These are phyloP conservation scores for Pythium aristosporum DNA, from an alignment of 352 stramenopile species.

Conservation along the genomic window DNA sequence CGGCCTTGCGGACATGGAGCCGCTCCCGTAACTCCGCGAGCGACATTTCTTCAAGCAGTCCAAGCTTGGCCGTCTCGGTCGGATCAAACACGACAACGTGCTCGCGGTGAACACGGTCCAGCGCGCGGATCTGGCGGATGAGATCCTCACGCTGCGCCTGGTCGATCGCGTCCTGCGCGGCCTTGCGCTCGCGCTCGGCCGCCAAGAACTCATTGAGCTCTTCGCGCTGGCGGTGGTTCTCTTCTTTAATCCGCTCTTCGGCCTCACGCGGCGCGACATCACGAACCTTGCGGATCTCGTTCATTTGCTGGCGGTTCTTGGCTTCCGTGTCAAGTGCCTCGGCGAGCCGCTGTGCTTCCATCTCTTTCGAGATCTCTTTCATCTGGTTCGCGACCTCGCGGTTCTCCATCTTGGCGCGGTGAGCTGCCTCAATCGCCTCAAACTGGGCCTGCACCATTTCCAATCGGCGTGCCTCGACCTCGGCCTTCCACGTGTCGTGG, in stretches of 20 bases:
- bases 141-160: conserved; percentile 76
- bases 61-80: conserved; percentile 82
- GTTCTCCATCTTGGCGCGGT: conserved; percentile 74
- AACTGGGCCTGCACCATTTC: conserved; percentile 85
- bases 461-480: conserved; percentile 77
- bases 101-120: conserved; percentile 77
- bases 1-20: conserved; percentile 72
- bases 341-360: conserved; percentile 58
- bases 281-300: conserved; percentile 73
- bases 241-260: conserved; percentile 52
- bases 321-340: conserved; percentile 58
- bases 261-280: conserved; percentile 81
- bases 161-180: conserved; percentile 57
- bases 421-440: conserved; percentile 72
- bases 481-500: conserved; percentile 53
- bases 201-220: conserved; percentile 64
- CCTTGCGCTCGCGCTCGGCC: conserved; percentile 60
- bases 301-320: conserved; percentile 51
- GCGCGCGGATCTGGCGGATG: conserved; percentile 83
- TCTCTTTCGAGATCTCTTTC: conserved; percentile 68
- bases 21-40: conserved; percentile 83
- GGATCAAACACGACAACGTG: conserved; percentile 90
- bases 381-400: conserved; percentile 74
- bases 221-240: conserved; percentile 61
- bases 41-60: conserved; percentile 92